Conservation (phyloP, 306 rosid genomes). For the Delonix regia region DNA sequence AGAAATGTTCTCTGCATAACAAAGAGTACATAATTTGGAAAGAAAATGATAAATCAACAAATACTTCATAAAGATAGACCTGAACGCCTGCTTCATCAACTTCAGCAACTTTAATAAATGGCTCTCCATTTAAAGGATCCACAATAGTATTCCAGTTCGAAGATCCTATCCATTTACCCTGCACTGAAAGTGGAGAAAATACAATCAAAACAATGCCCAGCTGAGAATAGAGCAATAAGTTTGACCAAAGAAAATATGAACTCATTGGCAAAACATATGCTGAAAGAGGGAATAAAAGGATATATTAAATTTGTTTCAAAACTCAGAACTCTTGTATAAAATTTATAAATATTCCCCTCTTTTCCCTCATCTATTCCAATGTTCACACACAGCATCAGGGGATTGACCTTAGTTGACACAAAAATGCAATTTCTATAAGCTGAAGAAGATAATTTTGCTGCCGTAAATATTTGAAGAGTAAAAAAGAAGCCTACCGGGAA, state of each 20-base stretch:
- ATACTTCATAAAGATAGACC: constrained; percentile 49
- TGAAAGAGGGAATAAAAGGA: background rate
- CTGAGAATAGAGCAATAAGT: constrained; percentile 4
- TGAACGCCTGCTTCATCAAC: constrained; percentile 78
- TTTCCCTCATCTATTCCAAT: background rate
- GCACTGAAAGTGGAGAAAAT: constrained; percentile 63
- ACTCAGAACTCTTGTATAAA: background rate
- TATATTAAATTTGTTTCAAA: background rate
- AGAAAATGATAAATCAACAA: constrained; percentile 7
- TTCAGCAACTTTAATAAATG: constrained; percentile 90
- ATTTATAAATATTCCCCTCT: background rate
- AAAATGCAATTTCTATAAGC: background rate
- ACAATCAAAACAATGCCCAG: constrained; percentile 29
- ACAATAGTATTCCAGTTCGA: constrained; percentile 64
- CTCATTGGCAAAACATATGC: constrained; percentile 16
- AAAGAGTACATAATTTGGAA: constrained; percentile 28
- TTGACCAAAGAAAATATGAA: background rate
- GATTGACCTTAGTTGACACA: background rate
- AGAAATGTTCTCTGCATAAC: background rate
- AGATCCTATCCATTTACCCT: constrained; percentile 87
- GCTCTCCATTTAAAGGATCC: constrained; percentile 96
- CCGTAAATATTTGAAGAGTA: constrained; percentile 12
- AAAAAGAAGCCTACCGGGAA: background rate
- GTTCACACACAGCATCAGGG: background rate
- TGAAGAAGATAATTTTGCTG: background rate